Base-by-base conservation (phyloP, 371 early-diverging fungal species). In the Mortierella sp. region DNA sequence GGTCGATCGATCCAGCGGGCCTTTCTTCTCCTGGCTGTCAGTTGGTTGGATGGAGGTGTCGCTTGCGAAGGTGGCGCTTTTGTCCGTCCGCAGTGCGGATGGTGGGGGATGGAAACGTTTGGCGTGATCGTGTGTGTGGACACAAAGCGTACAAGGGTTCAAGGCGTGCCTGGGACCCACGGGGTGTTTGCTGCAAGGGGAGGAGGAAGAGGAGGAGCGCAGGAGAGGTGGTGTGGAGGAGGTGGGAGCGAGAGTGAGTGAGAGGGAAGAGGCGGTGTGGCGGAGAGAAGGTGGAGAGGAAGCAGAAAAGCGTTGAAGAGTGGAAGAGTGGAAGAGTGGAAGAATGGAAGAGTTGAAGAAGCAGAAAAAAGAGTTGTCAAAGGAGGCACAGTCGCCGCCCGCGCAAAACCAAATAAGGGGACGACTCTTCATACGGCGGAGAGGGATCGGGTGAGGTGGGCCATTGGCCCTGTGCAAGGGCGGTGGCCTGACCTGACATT, bases 401-500 rank as follows among this genome's bases (percentile, higher is more conserved):
- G 7, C 7, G 7, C 34, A 4, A 34, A 34, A 10, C 4, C 4
- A 34, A 34, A 34, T 7, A 34, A 34, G 10, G 4, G 4, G 34
- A 7, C 7, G 34, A 34, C 10, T 10, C 10, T 34, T 34, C 10
- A 34, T 34, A 10, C 34, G 7, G 34, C 34, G n/a, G n/a, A n/a
- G n/a, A n/a, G n/a, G n/a, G n/a, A 30, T 51, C 7, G 19, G n/a
- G 5, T n/a, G 45, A 7, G 12, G n/a, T 4, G 5, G 30, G 19
- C 6, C 38, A 39, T 31, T 24, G 38, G 24, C 53, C 31, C 31
- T 38, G 41, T 34, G 23, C 7, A 41, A 30, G 2, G 28, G 28
- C 50, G 27, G 49, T 59, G 59, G 59, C 59, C 59, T 59, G 59
- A 59, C 42, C n/a, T 48, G n/a, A n/a, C n/a, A n/a, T n/a, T 34